Conservation (phyloP, 2,329 filamentous ascomycete species). For the Cladosporium sp. region DNA sequence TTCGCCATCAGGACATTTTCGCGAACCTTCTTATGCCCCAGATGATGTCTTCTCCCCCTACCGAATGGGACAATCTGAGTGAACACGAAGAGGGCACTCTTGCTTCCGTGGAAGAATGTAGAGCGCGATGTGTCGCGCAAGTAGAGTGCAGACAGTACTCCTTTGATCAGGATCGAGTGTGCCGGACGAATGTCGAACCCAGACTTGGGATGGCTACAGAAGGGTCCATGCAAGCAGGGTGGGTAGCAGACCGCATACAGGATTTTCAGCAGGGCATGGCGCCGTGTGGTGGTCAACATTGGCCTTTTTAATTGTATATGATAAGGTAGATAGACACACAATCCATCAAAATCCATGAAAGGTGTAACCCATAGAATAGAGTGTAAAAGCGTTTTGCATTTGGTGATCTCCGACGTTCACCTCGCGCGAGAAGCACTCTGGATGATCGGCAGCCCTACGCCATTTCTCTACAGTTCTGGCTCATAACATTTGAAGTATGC, state of each 20-base stretch:
- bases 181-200: constrained; percentile 10
- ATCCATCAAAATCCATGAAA: too few species aligned
- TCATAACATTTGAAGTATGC: too few species aligned
- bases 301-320: background rate
- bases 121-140: constrained; percentile 15
- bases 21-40: background rate
- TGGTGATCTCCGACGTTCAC: too few species aligned
- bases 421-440: too few species aligned
- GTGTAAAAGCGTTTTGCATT: too few species aligned
- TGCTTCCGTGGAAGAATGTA: constrained; percentile 17
- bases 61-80: constrained; percentile 24
- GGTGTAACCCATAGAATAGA: too few species aligned
- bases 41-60: background rate
- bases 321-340: too few species aligned
- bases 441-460: too few species aligned
- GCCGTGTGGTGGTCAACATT: background rate
- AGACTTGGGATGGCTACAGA: constrained; percentile 18
- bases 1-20: background rate
- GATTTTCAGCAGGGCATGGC: background rate
- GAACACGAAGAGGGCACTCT: constrained; percentile 17
- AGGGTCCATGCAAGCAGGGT: constrained; percentile 21
- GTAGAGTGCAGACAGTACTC: constrained; percentile 21
- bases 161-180: constrained; percentile 14
- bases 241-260: constrained; percentile 19
- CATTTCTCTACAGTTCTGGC: too few species aligned